Conservation (phyloP, 257 asterid species). For the Solanum rostratum region DNA sequence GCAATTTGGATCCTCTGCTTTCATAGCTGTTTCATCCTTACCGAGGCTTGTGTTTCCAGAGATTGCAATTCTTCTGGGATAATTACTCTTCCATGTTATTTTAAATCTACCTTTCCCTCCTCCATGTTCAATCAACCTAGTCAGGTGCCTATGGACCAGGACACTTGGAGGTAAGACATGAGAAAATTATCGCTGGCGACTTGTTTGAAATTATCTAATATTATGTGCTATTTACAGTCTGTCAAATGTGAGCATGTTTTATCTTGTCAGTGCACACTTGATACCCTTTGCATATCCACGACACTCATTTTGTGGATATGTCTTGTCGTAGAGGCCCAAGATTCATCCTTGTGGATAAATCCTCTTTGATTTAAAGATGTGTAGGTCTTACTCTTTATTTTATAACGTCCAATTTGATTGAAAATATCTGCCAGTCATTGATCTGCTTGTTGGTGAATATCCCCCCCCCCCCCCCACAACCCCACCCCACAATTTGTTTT, state of each 20-base stretch:
- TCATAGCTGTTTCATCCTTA: not conserved
- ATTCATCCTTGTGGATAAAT: not conserved
- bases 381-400: not conserved
- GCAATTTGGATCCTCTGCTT: not conserved
- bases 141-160: not conserved
- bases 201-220: not conserved
- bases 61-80: not conserved
- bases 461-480: not conserved
- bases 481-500: not conserved
- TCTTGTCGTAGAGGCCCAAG: not conserved
- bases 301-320: not conserved
- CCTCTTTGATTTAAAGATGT: not conserved
- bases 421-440: not conserved
- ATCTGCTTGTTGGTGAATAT: not conserved
- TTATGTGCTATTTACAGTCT: not conserved
- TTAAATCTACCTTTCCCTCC: not conserved
- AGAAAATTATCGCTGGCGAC: not conserved
- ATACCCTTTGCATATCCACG: not conserved
- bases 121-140: not conserved
- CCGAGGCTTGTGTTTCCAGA: not conserved
- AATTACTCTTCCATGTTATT: not conserved
- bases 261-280: not conserved
- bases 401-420: not conserved
- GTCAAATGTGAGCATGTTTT: not conserved
- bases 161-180: not conserved